Evolutionary conservation across 768 basidiomycete genomes (phyloP), one percentile per base, ranked within the genome.

Genomic region (Dacryopinax primogenitus): DNA sequence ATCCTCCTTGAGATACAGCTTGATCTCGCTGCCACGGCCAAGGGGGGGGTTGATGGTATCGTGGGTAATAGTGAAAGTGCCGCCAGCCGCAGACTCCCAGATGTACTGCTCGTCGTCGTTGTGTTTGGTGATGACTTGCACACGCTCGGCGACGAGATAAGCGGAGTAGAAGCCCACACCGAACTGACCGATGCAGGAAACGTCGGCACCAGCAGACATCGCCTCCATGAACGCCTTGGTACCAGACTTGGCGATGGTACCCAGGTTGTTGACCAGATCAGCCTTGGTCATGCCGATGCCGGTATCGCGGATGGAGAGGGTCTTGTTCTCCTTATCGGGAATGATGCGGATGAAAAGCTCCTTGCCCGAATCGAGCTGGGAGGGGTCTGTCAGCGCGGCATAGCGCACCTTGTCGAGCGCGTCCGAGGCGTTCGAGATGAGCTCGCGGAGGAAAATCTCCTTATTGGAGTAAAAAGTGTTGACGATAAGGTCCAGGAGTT

Each of bases 151-250:
- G 70, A 99, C 94, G 72, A 99, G 92, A 84, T 98, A 98, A 16
- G 92, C 90, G 61, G 95, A 97, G 86, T 99, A 98, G 87, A 98
- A 98, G 81, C 95, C 95, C 77, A 99, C 95, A 93, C 95, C 92
- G 78, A 96, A 95, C 81, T 94, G 90, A 79, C 92, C 92, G 73
- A 95, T 96, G 94, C 97, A 97, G 73, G 77, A 78, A 68, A 81
- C 79, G 68, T 81, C 79, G 67, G 79, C 79, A 68, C 79, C 79
- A 62, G 78, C 78, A 64, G 74, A 75, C 62, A 64, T 84, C 64
- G 96, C 95, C 82, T 99, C 95, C 95, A 99, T 98, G 84, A 99
- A 99, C 67, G 93, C 94, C 81, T 93, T 93, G 67, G 90, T 93
- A 69, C 90, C 90, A 63, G 91, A 93, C 83, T 92, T 92, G 77